Percentiles rank a stretch among this genome's conserved stretches.
phyloP scores from a whole-genome alignment of 169 alveolate species.

The Babesia ovis region DNA sequence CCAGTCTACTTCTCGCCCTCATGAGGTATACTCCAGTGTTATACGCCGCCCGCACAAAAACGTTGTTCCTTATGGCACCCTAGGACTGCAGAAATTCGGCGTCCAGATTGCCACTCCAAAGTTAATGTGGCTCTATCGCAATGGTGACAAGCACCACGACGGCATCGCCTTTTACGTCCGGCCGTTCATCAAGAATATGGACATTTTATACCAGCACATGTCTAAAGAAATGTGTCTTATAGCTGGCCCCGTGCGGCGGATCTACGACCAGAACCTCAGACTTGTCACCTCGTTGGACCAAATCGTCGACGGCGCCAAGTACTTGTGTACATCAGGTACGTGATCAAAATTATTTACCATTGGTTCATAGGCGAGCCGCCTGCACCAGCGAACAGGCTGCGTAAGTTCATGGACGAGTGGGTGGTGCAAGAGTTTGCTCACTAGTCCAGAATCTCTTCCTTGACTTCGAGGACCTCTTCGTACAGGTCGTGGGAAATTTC shows the following conservation, averaged over 20 bases:
- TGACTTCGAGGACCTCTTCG: constrained; percentile 63
- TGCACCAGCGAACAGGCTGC: constrained; percentile 79
- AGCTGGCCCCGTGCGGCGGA: constrained; percentile 86
- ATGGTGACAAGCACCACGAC: constrained; percentile 87
- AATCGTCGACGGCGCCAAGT: constrained; percentile 88
- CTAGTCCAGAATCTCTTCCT: constrained; percentile 63
- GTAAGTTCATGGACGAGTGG: constrained; percentile 82
- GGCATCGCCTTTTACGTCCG: constrained; percentile 83
- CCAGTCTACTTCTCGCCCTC: constrained; percentile 72
- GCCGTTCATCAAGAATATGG: constrained; percentile 76
- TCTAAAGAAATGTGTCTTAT: constrained; percentile 74
- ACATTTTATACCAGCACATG: constrained; percentile 77
- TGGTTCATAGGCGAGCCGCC: constrained; percentile 82
- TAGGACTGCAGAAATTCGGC: constrained; percentile 84
- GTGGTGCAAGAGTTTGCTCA: constrained; percentile 64
- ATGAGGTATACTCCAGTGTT: constrained; percentile 81
- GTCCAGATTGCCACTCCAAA: constrained; percentile 83
- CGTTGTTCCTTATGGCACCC: constrained; percentile 74
- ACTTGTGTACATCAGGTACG: constrained; percentile 83
- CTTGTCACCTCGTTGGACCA: constrained; percentile 74
- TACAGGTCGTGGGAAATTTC: constrained; percentile 66
- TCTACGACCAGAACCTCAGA: constrained; percentile 84
- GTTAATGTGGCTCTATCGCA: constrained; percentile 85
- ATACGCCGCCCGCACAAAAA: constrained; percentile 44
- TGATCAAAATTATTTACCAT: background rate